Base-by-base conservation (phyloP, 495 filamentous ascomycete genomes). In the Massariosphaeria phaeospora region DNA sequence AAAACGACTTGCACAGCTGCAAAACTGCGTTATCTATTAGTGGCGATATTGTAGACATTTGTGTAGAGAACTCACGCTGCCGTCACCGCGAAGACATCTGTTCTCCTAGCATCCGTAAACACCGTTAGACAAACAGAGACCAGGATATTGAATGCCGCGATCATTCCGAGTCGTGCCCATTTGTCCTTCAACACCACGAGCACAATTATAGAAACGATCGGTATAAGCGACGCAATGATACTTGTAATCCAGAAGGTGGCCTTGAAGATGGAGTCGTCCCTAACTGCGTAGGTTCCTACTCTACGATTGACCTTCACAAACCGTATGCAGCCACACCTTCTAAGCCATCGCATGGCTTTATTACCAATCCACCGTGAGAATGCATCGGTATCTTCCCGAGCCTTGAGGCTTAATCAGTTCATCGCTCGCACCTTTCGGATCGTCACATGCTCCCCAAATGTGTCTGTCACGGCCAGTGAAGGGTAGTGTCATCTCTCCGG, bases 11-110 rank as follows among this genome's bases (percentile, higher is more conserved):
- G n/a, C n/a, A n/a, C n/a, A n/a, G n/a, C n/a, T n/a, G n/a, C n/a
- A n/a, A n/a, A n/a, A n/a, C n/a, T n/a, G n/a, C n/a, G n/a, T n/a
- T n/a, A n/a, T n/a, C n/a, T n/a, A n/a, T n/a, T n/a, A n/a, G n/a
- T n/a, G n/a, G n/a, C n/a, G n/a, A n/a, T n/a, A n/a, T n/a, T n/a
- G n/a, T n/a, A n/a, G n/a, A n/a, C n/a, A n/a, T n/a, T n/a, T n/a
- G n/a, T n/a, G n/a, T n/a, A n/a, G n/a, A n/a, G 30, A 33, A 34
- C 52, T 39, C 48, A 55, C 52, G 43, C 41, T 17, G 52, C 15
- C 10, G 23, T 48, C 15, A 38, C 20, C 2, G 42, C 33, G 15
- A 55, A 47, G 1, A 55, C 23, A 17, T 55, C 41, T 7, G 36
- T 26, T 5, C 52, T 18, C 9, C 39, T 55, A n/a, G 52, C 47